Evolutionary conservation across 2,329 filamentous ascomycete species (phyloP).

Genomic region (Sordariomycetes sp.): DNA sequence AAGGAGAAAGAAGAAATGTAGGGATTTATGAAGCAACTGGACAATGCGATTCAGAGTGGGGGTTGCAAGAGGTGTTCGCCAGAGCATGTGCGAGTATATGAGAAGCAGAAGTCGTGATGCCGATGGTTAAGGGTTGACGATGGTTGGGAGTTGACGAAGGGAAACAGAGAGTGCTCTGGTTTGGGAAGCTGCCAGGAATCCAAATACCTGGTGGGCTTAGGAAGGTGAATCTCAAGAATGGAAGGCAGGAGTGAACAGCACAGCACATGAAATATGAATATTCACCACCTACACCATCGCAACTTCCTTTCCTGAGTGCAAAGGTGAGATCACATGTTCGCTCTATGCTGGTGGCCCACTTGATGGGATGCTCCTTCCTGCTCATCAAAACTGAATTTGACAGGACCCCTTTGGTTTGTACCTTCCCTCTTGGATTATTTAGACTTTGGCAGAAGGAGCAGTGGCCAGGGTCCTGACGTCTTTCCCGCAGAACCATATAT

Average conservation of each 20-base stretch:
- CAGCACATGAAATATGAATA: not conserved
- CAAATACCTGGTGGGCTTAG: not conserved
- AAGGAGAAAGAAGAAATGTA: not conserved
- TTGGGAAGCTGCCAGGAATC: not conserved
- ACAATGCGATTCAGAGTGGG: too few relatives aligned
- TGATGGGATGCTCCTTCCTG: not conserved
- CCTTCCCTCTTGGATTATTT: not conserved
- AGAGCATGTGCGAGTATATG: too few relatives aligned
- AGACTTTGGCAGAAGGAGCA: not conserved
- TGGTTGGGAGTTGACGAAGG: too few relatives aligned
- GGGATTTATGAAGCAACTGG: too few relatives aligned
- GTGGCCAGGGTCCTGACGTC: not conserved
- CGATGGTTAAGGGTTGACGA: too few relatives aligned
- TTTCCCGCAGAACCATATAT: not conserved
- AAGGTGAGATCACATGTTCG: not conserved
- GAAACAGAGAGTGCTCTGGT: too few relatives aligned
- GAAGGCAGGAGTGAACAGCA: not conserved
- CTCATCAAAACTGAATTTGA: not conserved
- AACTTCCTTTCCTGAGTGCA: not conserved
- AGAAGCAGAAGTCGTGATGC: too few relatives aligned
- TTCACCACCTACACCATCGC: not conserved
- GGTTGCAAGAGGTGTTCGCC: too few relatives aligned
- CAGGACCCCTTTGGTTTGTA: not conserved
- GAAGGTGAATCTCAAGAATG: too few relatives aligned
- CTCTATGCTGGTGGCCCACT: not conserved